phyloP scores from a whole-genome alignment of 148 eudicot genomes.

The Drosera capensis region DNA sequence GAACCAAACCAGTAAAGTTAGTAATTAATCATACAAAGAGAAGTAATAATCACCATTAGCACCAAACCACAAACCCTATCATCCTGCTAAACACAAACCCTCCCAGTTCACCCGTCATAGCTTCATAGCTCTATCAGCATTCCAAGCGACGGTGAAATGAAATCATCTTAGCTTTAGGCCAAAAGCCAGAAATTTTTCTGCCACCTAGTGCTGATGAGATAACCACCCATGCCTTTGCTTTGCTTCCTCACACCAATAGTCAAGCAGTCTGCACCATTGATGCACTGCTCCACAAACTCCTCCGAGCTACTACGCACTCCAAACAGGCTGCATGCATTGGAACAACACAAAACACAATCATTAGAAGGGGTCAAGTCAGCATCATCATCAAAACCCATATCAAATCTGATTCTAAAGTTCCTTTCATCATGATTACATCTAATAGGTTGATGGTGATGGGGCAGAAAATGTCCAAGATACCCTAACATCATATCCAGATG shows the following conservation, averaged over 20 bases:
- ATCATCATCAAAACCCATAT: neutral
- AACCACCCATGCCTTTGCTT: conserved; percentile 77
- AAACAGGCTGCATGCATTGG: conserved; percentile 62
- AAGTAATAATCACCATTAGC: too few relatives aligned
- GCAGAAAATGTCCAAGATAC: too few relatives aligned
- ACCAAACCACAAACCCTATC: too few relatives aligned
- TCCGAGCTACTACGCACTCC: conserved; percentile 61
- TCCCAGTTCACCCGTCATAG: too few relatives aligned
- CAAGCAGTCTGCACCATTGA: conserved; percentile 69
- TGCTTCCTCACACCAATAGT: conserved; percentile 88
- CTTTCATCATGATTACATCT: too few relatives aligned
- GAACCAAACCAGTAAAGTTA: too few relatives aligned
- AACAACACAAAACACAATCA: neutral
- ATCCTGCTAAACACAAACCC: too few relatives aligned
- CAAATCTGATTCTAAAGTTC: neutral
- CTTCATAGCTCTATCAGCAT: too few relatives aligned
- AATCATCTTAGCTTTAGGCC: conserved; percentile 24
- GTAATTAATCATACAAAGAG: too few relatives aligned
- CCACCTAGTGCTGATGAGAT: conserved; percentile 93
- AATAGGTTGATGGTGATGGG: too few relatives aligned
- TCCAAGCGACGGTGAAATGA: too few relatives aligned
- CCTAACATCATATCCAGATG: too few relatives aligned
- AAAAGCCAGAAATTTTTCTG: conserved; percentile 98
- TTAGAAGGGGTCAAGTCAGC: neutral
- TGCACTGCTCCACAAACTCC: conserved; percentile 84